A percentile compares a stretch with the other conserved stretches of the same genome.
Conservation (phyloP, 345 rosid genomes). For the Diplotaxis tenuifolia region DNA sequence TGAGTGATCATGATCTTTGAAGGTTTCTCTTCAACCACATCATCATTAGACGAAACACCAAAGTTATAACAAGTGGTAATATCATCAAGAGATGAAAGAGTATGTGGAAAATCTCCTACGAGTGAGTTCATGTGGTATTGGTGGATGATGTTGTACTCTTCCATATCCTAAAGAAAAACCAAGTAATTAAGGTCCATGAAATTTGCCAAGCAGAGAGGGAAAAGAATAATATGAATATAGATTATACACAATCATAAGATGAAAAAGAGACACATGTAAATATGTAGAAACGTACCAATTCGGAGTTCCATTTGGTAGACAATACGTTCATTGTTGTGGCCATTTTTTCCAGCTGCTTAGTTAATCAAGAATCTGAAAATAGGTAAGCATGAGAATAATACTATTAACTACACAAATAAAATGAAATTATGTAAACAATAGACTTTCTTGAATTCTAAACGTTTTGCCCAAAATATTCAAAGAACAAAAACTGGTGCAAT, state of each 20-base stretch:
- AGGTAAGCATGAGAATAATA: neutral
- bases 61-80: neutral
- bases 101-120: constrained; percentile 24
- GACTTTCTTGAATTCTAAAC: neutral
- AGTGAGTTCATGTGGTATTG: constrained; percentile 32
- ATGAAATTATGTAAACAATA: neutral
- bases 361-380: constrained; percentile 9
- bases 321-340: constrained; percentile 24
- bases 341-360: neutral
- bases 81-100: constrained; percentile 12
- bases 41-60: constrained; percentile 8
- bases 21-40: constrained; percentile 15
- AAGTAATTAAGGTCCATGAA: neutral
- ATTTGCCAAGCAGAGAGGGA: neutral
- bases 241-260: neutral
- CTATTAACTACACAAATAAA: neutral
- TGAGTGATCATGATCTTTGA: constrained; percentile 25
- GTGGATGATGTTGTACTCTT: constrained; percentile 27
- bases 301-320: constrained; percentile 23
- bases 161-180: constrained; percentile 22
- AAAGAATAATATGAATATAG: neutral
- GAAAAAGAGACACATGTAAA: neutral
- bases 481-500: constrained; percentile 2
- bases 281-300: constrained; percentile 6
- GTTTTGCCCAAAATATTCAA: neutral